These are phyloP conservation scores for Ophiostoma ips DNA, from an alignment of 2,329 filamentous ascomycete species.

Conservation along the genomic window DNA sequence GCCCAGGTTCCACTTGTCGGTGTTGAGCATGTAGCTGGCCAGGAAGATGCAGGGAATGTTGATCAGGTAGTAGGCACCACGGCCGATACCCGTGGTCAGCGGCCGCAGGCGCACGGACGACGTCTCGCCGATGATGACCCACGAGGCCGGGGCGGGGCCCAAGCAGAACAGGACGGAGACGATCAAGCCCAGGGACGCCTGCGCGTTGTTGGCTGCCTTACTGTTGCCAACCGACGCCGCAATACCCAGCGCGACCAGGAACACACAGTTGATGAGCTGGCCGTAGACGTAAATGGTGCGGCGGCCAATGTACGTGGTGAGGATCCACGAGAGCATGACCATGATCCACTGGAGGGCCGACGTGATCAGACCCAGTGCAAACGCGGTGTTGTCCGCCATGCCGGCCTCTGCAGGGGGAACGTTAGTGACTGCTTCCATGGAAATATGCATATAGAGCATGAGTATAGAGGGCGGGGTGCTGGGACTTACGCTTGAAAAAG, in stretches of 20 bases:
- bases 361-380: conserved; percentile 49
- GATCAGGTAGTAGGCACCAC: conserved; percentile 19
- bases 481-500: conserved; percentile 35
- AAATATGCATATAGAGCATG: too few species aligned
- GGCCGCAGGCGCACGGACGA: conserved; percentile 21
- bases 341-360: conserved; percentile 47
- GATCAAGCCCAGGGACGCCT: conserved; percentile 11
- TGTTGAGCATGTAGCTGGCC: conserved; percentile 26
- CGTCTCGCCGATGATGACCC: conserved; percentile 27
- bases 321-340: conserved; percentile 50
- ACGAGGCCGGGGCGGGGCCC: conserved; percentile 32
- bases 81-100: conserved; percentile 20
- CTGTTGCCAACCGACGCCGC: conserved; percentile 27
- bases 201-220: conserved; percentile 15
- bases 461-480: too few species aligned
- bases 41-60: conserved; percentile 17
- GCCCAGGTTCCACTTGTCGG: conserved; percentile 26
- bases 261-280: conserved; percentile 4
- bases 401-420: conserved; percentile 40
- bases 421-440: background rate
- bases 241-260: conserved; percentile 16
- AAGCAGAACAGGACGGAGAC: conserved; percentile 42
- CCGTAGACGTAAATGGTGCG: conserved; percentile 13
- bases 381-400: conserved; percentile 38
- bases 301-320: conserved; percentile 30